A percentile compares a stretch with the other conserved stretches of the same genome.
Evolutionary conservation across 257 asterid species (phyloP).

Genomic region (Oldenlandia corymbosa): DNA sequence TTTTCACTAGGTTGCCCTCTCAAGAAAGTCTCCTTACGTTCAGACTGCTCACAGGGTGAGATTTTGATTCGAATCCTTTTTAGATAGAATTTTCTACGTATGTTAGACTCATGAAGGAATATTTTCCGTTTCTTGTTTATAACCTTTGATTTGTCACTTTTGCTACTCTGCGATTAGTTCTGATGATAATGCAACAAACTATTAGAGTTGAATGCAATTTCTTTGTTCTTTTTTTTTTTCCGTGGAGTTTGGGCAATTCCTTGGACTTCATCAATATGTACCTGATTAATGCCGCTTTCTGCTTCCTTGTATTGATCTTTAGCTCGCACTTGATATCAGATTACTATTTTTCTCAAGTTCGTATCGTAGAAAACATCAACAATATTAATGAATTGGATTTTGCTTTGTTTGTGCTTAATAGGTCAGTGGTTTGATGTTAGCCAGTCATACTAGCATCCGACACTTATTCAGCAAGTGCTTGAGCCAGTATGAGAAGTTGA

Average conservation of each 20-base stretch:
- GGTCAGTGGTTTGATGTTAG: constrained; percentile 99
- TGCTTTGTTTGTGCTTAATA: constrained; percentile 23
- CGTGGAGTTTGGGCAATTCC: not conserved
- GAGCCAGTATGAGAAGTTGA: constrained; percentile 94
- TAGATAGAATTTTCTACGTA: too few relatives aligned
- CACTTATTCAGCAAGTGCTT: constrained; percentile 92
- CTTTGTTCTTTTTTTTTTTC: not conserved
- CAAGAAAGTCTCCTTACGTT: constrained; percentile 97
- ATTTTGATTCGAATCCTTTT: constrained; percentile 11
- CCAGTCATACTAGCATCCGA: constrained; percentile 99
- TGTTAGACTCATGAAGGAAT: not conserved
- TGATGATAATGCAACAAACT: constrained; percentile 1
- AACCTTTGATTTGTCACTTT: not conserved
- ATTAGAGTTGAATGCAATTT: not conserved
- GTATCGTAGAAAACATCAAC: not conserved
- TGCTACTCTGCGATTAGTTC: not conserved
- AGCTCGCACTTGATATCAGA: not conserved
- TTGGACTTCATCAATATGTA: not conserved
- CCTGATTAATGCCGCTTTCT: not conserved
- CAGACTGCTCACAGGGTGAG: constrained; percentile 98
- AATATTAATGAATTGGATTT: not conserved
- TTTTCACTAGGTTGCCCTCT: constrained; percentile 79
- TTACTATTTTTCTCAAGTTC: not conserved
- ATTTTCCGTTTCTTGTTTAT: not conserved
- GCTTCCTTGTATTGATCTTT: not conserved